phyloP scores from a whole-genome alignment of 768 basidiomycete genomes.

The Naganishia friedmannii region DNA sequence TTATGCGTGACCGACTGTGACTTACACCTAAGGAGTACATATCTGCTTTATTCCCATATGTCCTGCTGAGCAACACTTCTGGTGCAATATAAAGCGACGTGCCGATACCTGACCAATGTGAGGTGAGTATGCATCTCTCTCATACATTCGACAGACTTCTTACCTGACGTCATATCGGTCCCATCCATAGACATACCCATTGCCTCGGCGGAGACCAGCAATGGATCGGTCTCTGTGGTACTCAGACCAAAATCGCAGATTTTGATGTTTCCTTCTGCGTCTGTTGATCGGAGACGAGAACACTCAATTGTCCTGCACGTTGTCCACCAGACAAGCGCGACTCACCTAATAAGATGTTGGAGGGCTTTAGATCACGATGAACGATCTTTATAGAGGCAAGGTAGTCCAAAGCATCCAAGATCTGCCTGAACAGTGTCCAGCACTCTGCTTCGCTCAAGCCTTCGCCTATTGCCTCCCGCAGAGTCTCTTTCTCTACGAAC shows the following conservation, averaged over 20 bases:
- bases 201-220: background rate
- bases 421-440: constrained; percentile 85
- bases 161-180: constrained; percentile 45
- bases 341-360: constrained; percentile 88
- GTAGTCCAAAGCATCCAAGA: constrained; percentile 82
- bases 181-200: constrained; percentile 19
- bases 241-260: constrained; percentile 87
- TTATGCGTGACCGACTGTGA: constrained; percentile 26
- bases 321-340: constrained; percentile 19
- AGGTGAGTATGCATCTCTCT: background rate
- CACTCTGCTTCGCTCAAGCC: constrained; percentile 78
- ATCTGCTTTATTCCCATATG: constrained; percentile 60
- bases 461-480: constrained; percentile 65
- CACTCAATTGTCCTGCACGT: background rate
- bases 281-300: constrained; percentile 22
- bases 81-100: constrained; percentile 90
- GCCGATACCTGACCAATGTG: constrained; percentile 56
- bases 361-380: constrained; percentile 76
- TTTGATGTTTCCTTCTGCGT: constrained; percentile 52
- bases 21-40: constrained; percentile 89
- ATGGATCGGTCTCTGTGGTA: constrained; percentile 32
- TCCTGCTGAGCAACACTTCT: constrained; percentile 60
- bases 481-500: constrained; percentile 62
- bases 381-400: constrained; percentile 86
- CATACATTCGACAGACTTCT: background rate